These are phyloP conservation scores for Gastroboletus turbinatus DNA, from an alignment of 1,284 basidiomycete species.

Conservation along the genomic window DNA sequence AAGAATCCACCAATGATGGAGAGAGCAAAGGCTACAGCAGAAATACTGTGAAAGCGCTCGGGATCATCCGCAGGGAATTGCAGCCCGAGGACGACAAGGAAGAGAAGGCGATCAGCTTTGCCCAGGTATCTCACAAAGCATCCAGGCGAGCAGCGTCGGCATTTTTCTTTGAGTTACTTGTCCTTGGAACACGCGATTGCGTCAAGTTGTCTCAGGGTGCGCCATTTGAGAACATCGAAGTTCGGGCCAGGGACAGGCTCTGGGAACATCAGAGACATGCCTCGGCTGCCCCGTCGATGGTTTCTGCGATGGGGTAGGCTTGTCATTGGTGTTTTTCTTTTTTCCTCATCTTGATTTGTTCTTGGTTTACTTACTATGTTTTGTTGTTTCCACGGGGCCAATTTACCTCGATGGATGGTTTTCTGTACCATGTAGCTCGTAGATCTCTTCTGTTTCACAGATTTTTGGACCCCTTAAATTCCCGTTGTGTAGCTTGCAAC, in stretches of 20 bases:
- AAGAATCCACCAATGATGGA: conserved; percentile 41
- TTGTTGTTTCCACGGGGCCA: background rate
- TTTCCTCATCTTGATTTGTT: conserved; percentile 8
- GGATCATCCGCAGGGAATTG: conserved; percentile 79
- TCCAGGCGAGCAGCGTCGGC: conserved; percentile 88
- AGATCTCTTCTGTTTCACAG: background rate
- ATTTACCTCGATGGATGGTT: background rate
- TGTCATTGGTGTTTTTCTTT: background rate
- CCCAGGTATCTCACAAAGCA: conserved; percentile 53
- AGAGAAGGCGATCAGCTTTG: conserved; percentile 58
- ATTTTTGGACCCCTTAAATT: background rate
- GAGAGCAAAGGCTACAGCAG: conserved; percentile 81
- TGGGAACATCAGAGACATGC: conserved; percentile 70
- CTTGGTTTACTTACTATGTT: background rate
- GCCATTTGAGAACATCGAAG: conserved; percentile 85
- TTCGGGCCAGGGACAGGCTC: conserved; percentile 80
- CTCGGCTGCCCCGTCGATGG: conserved; percentile 45
- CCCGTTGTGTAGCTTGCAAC: background rate
- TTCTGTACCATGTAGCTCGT: conserved; percentile 9
- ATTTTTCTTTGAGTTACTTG: conserved; percentile 97
- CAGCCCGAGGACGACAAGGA: conserved; percentile 58
- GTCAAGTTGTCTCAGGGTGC: conserved; percentile 74
- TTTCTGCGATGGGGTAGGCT: conserved; percentile 35
- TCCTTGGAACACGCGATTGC: conserved; percentile 90
- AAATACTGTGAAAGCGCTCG: conserved; percentile 88